Evolutionary conservation across 306 rosid genomes (phyloP).

Genomic region (Carpinus fangiana): DNA sequence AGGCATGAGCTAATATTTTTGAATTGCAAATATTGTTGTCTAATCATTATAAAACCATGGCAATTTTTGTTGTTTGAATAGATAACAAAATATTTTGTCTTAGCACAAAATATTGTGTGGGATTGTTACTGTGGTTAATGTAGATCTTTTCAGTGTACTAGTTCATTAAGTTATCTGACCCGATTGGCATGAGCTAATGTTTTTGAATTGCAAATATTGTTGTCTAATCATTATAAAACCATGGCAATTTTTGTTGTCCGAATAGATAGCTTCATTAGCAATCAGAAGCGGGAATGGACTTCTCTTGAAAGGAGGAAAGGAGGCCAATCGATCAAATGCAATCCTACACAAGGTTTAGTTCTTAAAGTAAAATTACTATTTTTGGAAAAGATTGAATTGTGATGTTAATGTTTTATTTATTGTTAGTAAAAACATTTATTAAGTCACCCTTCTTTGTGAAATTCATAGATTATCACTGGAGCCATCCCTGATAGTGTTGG

Average conservation of each 20-base stretch:
- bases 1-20: background rate
- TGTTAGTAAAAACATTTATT: constrained; percentile 11
- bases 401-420: constrained; percentile 3
- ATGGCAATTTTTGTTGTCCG: constrained; percentile 27
- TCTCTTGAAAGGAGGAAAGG: constrained; percentile 98
- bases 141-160: background rate
- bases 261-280: constrained; percentile 94
- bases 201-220: constrained; percentile 8
- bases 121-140: background rate
- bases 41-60: constrained; percentile 28
- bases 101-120: too few species aligned
- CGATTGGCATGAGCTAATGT: constrained; percentile 2
- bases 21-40: constrained; percentile 11
- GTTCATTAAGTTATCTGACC: constrained; percentile 19
- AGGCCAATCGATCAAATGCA: constrained; percentile 92
- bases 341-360: constrained; percentile 77
- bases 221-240: constrained; percentile 27
- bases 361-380: constrained; percentile 24
- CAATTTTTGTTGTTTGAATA: constrained; percentile 38
- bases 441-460: constrained; percentile 16
- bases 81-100: constrained; percentile 49
- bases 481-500: constrained; percentile 94
- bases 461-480: constrained; percentile 68
- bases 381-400: constrained; percentile 11
- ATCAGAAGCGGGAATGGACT: constrained; percentile 96